A percentile compares a stretch with the other conserved stretches of the same genome.
Conservation (phyloP, 139 green algal genomes). For the Picochlorum sp. region DNA sequence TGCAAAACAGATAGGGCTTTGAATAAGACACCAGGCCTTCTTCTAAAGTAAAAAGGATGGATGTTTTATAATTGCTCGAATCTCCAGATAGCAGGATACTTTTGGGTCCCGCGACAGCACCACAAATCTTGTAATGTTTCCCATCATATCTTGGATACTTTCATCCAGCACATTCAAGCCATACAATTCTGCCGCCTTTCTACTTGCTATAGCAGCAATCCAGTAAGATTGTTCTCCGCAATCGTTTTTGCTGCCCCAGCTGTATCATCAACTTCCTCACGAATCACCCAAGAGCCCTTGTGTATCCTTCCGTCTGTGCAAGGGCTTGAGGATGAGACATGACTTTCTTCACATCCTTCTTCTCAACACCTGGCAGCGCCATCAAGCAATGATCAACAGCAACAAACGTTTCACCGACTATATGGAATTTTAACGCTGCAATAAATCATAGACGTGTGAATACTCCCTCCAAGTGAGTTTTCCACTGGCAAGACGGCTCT, state of each 20-base stretch:
- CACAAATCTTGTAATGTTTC: conserved; percentile 94
- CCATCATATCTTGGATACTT: conserved; percentile 78
- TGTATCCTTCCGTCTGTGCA: conserved; percentile 67
- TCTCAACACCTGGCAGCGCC: conserved; percentile 72
- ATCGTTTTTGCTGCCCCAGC: conserved; percentile 77
- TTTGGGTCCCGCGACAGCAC: conserved; percentile 84
- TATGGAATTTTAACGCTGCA: conserved; percentile 79
- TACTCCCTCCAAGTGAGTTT: conserved; percentile 73
- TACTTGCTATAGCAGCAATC: conserved; percentile 54
- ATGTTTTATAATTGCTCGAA: conserved; percentile 68
- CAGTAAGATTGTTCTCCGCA: conserved; percentile 24
- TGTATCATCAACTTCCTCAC: conserved; percentile 87
- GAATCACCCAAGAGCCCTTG: conserved; percentile 51
- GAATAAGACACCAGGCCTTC: conserved; percentile 90
- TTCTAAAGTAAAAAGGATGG: conserved; percentile 79
- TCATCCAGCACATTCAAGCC: conserved; percentile 63
- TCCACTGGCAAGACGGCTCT: conserved; percentile 71
- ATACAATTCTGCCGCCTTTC: conserved; percentile 61
- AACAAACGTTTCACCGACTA: conserved; percentile 78
- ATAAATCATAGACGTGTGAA: conserved; percentile 86
- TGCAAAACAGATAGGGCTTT: conserved; percentile 94
- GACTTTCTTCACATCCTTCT: conserved; percentile 69
- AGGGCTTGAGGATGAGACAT: conserved; percentile 85
- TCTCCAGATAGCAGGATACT: conserved; percentile 14
- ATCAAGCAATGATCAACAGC: conserved; percentile 92